phyloP scores from a whole-genome alignment of 805 yeast species.

The Ogataea neopini region DNA sequence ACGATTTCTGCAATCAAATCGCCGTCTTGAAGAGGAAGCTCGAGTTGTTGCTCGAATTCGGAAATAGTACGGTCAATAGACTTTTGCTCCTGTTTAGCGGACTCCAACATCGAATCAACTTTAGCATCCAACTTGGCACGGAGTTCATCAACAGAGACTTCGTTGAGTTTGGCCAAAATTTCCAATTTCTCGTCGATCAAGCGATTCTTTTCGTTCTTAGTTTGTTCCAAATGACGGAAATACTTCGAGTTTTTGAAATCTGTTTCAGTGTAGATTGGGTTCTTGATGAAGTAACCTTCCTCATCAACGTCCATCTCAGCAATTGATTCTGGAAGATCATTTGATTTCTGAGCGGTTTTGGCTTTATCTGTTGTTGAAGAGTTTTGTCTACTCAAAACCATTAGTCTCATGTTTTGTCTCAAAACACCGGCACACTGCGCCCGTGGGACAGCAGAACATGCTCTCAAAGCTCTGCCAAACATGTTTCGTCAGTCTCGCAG shows the following conservation, averaged over 20 bases:
- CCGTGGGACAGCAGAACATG: slow-evolving; percentile 6
- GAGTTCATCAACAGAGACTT: slow-evolving; percentile 24
- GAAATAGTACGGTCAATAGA: slow-evolving; percentile 18
- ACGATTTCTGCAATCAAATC: slow-evolving; percentile 26
- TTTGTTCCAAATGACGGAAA: slow-evolving; percentile 20
- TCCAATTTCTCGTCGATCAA: slow-evolving; percentile 30
- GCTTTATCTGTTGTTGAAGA: slow-evolving; percentile 1
- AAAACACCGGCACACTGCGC: slow-evolving; percentile 6
- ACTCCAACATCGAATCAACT: slow-evolving; percentile 16
- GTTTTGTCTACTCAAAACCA: slow-evolving; percentile 6
- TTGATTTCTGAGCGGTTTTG: not conserved
- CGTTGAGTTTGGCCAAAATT: slow-evolving; percentile 23
- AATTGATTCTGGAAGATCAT: slow-evolving; percentile 10
- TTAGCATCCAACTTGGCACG: slow-evolving; percentile 24
- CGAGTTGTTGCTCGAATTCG: slow-evolving; percentile 20
- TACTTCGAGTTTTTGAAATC: slow-evolving; percentile 27
- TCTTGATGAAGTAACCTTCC: slow-evolving; percentile 26
- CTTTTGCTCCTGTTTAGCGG: slow-evolving; percentile 6
- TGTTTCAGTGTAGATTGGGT: slow-evolving; percentile 20
- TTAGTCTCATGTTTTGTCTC: slow-evolving; percentile 6
- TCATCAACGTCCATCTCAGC: slow-evolving; percentile 24
- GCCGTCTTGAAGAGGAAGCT: slow-evolving; percentile 12
- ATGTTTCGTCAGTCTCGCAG: slow-evolving; percentile 2
- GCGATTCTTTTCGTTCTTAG: slow-evolving; percentile 22
- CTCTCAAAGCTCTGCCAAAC: slow-evolving; percentile 14